Percentiles rank a stretch among this genome's conserved stretches.
phyloP scores from a whole-genome alignment of 1,139 yeast species.

The Yamadazyma songkhlaensis region DNA sequence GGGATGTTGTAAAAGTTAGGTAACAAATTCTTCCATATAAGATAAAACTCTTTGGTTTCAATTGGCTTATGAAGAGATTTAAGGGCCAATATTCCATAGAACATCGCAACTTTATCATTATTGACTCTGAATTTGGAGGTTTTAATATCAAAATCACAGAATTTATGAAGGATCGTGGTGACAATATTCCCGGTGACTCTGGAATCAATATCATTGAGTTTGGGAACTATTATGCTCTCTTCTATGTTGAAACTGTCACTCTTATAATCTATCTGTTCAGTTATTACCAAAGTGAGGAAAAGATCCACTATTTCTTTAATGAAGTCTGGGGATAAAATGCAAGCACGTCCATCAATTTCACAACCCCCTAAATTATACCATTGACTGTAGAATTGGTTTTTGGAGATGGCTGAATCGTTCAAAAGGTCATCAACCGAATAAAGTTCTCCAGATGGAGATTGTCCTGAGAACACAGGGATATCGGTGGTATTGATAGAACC shows the following conservation, averaged over 20 bases:
- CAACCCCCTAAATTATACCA: constrained; percentile 65
- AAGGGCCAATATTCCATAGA: constrained; percentile 63
- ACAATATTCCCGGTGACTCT: constrained; percentile 1
- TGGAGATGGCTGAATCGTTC: constrained; percentile 54
- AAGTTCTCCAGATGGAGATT: background rate
- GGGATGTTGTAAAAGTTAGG: constrained; percentile 64
- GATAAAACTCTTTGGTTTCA: constrained; percentile 47
- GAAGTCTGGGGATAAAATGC: constrained; percentile 20
- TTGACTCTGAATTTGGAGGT: constrained; percentile 26
- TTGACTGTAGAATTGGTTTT: constrained; percentile 43
- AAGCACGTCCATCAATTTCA: constrained; percentile 36
- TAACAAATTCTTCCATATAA: constrained; percentile 61
- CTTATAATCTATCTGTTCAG: constrained; percentile 33
- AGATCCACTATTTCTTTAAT: constrained; percentile 35
- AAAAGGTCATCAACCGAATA: constrained; percentile 37
- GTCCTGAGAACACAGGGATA: constrained; percentile 46
- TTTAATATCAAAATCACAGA: constrained; percentile 5
- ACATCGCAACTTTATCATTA: constrained; percentile 41
- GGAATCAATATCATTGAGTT: background rate
- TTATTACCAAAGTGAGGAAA: constrained; percentile 50
- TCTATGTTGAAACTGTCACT: constrained; percentile 3
- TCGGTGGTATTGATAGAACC: constrained; percentile 42
- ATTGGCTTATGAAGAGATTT: constrained; percentile 13
- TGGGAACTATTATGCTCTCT: background rate
- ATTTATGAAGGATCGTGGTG: constrained; percentile 9